Conservation (phyloP, 75 land plant genomes). For the Picea glauca region DNA sequence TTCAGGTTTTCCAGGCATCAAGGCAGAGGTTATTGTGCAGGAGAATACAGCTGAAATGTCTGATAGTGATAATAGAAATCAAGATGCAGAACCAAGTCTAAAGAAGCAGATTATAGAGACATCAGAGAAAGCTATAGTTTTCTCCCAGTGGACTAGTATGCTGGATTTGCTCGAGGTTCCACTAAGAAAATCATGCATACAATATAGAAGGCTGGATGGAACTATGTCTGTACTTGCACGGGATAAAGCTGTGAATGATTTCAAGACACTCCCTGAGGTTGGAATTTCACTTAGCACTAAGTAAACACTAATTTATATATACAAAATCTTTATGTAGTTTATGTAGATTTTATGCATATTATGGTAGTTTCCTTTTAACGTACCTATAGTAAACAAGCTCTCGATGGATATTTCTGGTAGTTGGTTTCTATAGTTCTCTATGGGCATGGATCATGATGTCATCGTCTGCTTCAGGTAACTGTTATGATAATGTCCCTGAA, state of each 20-base stretch:
- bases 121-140: constrained; percentile 86
- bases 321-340: neutral
- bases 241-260: constrained; percentile 92
- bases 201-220: constrained; percentile 90
- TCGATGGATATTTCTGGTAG: too few relatives aligned
- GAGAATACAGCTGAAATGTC: constrained; percentile 6
- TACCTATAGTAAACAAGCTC: neutral
- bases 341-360: too few relatives aligned
- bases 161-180: constrained; percentile 81
- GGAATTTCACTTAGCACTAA: constrained; percentile 5
- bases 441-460: neutral
- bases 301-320: neutral
- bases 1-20: constrained; percentile 1
- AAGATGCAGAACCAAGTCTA: neutral
- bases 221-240: constrained; percentile 78
- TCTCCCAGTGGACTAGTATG: constrained; percentile 99
- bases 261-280: constrained; percentile 83
- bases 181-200: constrained; percentile 42
- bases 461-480: constrained; percentile 54
- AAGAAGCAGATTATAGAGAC: constrained; percentile 16
- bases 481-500: constrained; percentile 98
- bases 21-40: neutral
- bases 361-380: neutral
- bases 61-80: neutral
- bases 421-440: too few relatives aligned